These are phyloP conservation scores for Skeletonema grethae DNA, from an alignment of 108 stramenopile species.

Conservation along the genomic window DNA sequence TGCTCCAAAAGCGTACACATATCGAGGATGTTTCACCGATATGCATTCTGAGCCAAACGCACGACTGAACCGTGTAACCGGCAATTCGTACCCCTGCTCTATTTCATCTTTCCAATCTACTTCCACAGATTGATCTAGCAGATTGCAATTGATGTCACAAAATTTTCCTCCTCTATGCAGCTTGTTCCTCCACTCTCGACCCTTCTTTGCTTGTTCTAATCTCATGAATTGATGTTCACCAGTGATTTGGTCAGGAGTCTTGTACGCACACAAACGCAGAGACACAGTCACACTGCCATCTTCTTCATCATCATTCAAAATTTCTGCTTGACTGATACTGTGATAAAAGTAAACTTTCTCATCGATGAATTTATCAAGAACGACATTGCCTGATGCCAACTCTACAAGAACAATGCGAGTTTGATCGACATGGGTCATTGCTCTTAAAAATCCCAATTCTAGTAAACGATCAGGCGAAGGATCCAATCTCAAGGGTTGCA, in stretches of 20 bases:
- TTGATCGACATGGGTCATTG: conserved; percentile 27
- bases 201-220: conserved; percentile 25
- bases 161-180: conserved; percentile 38
- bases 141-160: conserved; percentile 39
- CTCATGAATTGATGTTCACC: conserved; percentile 47
- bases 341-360: conserved; percentile 51
- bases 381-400: conserved; percentile 22
- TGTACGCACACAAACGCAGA: conserved; percentile 41
- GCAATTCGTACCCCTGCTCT: conserved; percentile 46
- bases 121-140: not conserved
- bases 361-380: conserved; percentile 27
- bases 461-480: not conserved
- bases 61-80: conserved; percentile 37
- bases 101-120: conserved; percentile 34
- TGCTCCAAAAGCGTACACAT: conserved; percentile 47
- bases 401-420: conserved; percentile 37
- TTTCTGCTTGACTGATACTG: conserved; percentile 29
- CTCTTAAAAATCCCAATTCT: conserved; percentile 21
- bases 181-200: conserved; percentile 26
- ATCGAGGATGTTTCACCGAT: conserved; percentile 18
- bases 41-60: conserved; percentile 2
- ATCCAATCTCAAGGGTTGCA: conserved; percentile 41
- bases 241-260: conserved; percentile 35
- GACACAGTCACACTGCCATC: conserved; percentile 9
- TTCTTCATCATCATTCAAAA: not conserved